Conservation (phyloP, 257 asterid genomes). For the Salvia miltiorrhiza region DNA sequence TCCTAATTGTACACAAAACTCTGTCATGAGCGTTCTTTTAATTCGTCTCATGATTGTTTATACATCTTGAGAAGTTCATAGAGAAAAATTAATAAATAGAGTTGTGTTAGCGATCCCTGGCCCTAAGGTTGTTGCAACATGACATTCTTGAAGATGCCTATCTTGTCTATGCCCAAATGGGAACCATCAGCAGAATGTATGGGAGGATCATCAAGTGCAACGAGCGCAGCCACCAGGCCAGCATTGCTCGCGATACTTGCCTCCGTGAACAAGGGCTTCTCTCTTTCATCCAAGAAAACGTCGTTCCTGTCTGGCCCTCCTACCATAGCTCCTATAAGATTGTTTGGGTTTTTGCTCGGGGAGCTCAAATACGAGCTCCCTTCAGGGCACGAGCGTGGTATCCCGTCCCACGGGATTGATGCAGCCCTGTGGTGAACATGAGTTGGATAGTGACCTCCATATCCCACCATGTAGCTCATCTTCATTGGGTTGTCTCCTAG, state of each 20-base stretch:
- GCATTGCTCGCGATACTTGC: conserved; percentile 53
- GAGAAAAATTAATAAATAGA: background rate
- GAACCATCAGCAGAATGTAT: conserved; percentile 18
- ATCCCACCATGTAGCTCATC: conserved; percentile 58
- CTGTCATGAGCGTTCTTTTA: background rate
- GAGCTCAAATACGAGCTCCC: conserved; percentile 39
- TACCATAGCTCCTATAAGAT: conserved; percentile 51
- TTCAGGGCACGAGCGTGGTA: conserved; percentile 31
- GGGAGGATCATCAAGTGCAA: conserved; percentile 39
- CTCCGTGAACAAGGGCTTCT: conserved; percentile 40
- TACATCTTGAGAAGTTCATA: background rate
- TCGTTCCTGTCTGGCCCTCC: conserved; percentile 51
- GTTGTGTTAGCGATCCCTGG: background rate
- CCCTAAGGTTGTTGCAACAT: conserved; percentile 6
- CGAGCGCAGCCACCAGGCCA: conserved; percentile 53
- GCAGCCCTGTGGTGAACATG: conserved; percentile 59
- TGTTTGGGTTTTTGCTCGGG: conserved; percentile 35
- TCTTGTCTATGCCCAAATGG: conserved; percentile 46
- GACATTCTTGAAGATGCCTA: conserved; percentile 44
- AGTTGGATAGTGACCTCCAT: conserved; percentile 37
- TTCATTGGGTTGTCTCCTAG: conserved; percentile 60
- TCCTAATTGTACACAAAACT: background rate
- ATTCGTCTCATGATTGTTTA: conserved; percentile 2
- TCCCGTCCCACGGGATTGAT: conserved; percentile 50
- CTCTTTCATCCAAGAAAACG: conserved; percentile 37